A percentile compares a stretch with the other conserved stretches of the same genome.
Conservation (phyloP, 1,284 basidiomycete genomes). For the Cutaneotrichosporon cutaneum region DNA sequence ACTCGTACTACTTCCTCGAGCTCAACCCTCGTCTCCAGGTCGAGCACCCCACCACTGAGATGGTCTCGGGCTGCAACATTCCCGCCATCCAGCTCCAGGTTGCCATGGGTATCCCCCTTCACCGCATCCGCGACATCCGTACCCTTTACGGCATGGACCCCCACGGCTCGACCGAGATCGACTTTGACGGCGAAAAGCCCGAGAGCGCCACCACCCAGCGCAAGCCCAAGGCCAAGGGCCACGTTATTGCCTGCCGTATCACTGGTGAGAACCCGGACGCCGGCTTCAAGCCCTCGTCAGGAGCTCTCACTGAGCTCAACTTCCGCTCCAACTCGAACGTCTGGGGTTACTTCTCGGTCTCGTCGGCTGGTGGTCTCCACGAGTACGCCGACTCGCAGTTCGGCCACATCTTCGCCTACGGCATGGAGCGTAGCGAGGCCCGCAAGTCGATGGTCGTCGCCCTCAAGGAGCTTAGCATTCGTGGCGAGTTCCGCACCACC, state of each 20-base stretch:
- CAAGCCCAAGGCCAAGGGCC: conserved; percentile 94
- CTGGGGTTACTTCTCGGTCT: conserved; percentile 99
- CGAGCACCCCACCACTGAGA: conserved; percentile 98
- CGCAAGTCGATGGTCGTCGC: conserved; percentile 99
- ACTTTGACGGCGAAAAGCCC: conserved; percentile 92
- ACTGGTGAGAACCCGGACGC: conserved; percentile 99
- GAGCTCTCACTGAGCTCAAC: conserved; percentile 95
- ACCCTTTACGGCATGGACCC: conserved; percentile 92
- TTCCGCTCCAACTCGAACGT: conserved; percentile 99
- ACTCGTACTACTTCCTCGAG: conserved; percentile 96
- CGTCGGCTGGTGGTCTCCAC: conserved; percentile 91
- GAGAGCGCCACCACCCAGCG: conserved; percentile 84
- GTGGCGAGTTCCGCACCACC: conserved; percentile 97
- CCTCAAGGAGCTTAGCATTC: conserved; percentile 95
- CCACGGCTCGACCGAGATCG: conserved; percentile 83
- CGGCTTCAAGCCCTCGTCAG: conserved; percentile 99
- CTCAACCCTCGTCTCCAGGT: conserved; percentile 99
- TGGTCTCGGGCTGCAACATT: conserved; percentile 98
- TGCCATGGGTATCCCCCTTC: conserved; percentile 96
- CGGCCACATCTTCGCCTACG: conserved; percentile 99
- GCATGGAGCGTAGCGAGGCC: conserved; percentile 90
- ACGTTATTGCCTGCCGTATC: conserved; percentile 98
- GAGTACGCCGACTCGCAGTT: conserved; percentile 99
- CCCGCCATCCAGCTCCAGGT: conserved; percentile 96
- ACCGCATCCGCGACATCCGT: conserved; percentile 94